phyloP scores from a whole-genome alignment of 768 basidiomycete species.

The Lentinula aciculospora region DNA sequence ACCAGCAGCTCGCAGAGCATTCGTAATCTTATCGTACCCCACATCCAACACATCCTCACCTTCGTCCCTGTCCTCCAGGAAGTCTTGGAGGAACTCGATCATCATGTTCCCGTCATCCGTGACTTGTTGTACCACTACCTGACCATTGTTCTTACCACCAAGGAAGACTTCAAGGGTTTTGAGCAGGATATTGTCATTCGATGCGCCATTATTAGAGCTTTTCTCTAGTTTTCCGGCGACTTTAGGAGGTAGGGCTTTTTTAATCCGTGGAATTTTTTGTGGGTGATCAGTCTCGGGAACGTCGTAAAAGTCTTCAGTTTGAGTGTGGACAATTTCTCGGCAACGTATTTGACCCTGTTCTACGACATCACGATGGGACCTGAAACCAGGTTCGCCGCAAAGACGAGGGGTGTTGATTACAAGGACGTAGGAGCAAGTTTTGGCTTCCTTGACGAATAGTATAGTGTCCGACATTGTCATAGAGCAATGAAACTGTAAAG shows the following conservation, averaged over 20 bases:
- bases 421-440: slow-evolving; percentile 90
- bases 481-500: slow-evolving; percentile 82
- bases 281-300: slow-evolving; percentile 53
- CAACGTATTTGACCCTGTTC: slow-evolving; percentile 73
- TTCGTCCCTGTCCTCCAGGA: slow-evolving; percentile 24
- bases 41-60: slow-evolving; percentile 26
- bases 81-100: slow-evolving; percentile 40
- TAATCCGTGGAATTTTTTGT: slow-evolving; percentile 42
- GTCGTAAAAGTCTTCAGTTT: slow-evolving; percentile 21
- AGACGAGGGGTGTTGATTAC: slow-evolving; percentile 93
- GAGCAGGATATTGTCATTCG: slow-evolving; percentile 18
- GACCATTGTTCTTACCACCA: slow-evolving; percentile 14
- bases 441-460: slow-evolving; percentile 87
- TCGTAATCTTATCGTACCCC: slow-evolving; percentile 38
- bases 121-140: slow-evolving; percentile 36
- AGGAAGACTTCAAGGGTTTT: slow-evolving; percentile 21
- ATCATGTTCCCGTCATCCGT: slow-evolving; percentile 34
- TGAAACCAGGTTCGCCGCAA: slow-evolving; percentile 91
- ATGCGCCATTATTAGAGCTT: slow-evolving; percentile 18
- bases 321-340: slow-evolving; percentile 60
- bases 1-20: slow-evolving; percentile 49
- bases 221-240: slow-evolving; percentile 12
- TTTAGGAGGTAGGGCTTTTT: slow-evolving; percentile 36
- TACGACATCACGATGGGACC: slow-evolving; percentile 58
- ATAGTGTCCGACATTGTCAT: slow-evolving; percentile 92